A percentile compares a stretch with the other conserved stretches of the same genome.
Conservation (phyloP, 2,329 filamentous ascomycete genomes). For the Neofusicoccum ribis region DNA sequence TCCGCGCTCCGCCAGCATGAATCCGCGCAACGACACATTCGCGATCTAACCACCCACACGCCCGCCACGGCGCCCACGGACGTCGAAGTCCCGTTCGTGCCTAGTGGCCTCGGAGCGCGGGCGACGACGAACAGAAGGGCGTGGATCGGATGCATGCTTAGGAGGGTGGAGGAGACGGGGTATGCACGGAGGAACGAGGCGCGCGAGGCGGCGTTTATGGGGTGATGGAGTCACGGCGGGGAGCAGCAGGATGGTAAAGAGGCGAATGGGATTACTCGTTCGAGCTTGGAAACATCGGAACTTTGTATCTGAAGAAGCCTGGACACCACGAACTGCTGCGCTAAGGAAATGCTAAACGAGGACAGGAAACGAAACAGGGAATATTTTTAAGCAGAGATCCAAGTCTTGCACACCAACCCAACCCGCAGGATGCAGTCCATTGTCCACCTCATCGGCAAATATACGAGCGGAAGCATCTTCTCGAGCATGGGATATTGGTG, state of each 20-base stretch:
- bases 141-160: constrained; percentile 59
- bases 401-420: not conserved
- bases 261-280: not conserved
- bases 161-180: constrained; percentile 56
- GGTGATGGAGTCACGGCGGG: too few species aligned
- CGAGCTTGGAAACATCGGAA: not conserved
- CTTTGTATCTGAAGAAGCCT: not conserved
- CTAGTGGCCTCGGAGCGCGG: constrained; percentile 58
- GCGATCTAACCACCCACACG: constrained; percentile 54
- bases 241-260: too few species aligned
- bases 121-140: constrained; percentile 68
- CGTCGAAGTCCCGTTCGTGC: constrained; percentile 66
- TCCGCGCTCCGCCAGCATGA: constrained; percentile 21
- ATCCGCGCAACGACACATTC: constrained; percentile 26
- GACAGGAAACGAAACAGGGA: not conserved
- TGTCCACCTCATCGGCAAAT: not conserved
- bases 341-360: not conserved
- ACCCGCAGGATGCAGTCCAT: not conserved
- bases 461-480: not conserved
- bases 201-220: too few species aligned
- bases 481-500: not conserved
- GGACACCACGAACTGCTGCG: not conserved
- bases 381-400: not conserved
- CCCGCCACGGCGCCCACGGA: constrained; percentile 51
- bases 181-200: constrained; percentile 58